These are phyloP conservation scores for Thelephora terrestris DNA, from an alignment of 1,284 basidiomycete genomes.

Conservation along the genomic window DNA sequence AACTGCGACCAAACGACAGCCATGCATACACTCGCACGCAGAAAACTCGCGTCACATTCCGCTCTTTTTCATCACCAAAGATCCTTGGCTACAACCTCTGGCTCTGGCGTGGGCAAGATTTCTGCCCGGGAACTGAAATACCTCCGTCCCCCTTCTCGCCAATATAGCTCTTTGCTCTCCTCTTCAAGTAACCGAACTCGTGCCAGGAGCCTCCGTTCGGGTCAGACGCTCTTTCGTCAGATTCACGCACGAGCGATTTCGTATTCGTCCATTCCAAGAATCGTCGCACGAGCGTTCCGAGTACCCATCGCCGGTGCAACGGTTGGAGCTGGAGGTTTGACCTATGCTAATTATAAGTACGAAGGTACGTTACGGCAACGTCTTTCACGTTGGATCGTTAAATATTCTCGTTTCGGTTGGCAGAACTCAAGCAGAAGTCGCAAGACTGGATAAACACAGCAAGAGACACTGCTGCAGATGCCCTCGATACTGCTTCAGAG, in stretches of 20 bases:
- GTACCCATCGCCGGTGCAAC: constrained; percentile 81
- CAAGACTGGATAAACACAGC: constrained; percentile 53
- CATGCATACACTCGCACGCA: too few relatives aligned
- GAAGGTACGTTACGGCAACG: constrained; percentile 50
- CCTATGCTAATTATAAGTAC: constrained; percentile 90
- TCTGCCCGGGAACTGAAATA: constrained; percentile 25
- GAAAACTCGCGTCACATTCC: too few relatives aligned
- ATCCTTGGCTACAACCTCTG: too few relatives aligned
- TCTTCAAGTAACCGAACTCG: constrained; percentile 33
- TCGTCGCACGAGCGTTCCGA: constrained; percentile 75
- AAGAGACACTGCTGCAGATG: constrained; percentile 58
- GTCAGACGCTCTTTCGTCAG: constrained; percentile 39
- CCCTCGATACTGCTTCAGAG: constrained; percentile 58
- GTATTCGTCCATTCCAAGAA: constrained; percentile 74
- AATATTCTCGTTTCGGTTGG: neutral
- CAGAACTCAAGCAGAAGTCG: constrained; percentile 64
- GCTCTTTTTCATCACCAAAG: too few relatives aligned
- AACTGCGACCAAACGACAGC: too few relatives aligned
- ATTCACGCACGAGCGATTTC: constrained; percentile 71
- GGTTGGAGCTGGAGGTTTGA: constrained; percentile 81
- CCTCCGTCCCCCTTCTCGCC: constrained; percentile 37
- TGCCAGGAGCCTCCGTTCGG: constrained; percentile 32
- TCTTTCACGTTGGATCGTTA: constrained; percentile 5
- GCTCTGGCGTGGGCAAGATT: constrained; percentile 12
- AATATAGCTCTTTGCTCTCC: constrained; percentile 44